phyloP scores from a whole-genome alignment of 345 rosid species.

The Pelargonium nanum region DNA sequence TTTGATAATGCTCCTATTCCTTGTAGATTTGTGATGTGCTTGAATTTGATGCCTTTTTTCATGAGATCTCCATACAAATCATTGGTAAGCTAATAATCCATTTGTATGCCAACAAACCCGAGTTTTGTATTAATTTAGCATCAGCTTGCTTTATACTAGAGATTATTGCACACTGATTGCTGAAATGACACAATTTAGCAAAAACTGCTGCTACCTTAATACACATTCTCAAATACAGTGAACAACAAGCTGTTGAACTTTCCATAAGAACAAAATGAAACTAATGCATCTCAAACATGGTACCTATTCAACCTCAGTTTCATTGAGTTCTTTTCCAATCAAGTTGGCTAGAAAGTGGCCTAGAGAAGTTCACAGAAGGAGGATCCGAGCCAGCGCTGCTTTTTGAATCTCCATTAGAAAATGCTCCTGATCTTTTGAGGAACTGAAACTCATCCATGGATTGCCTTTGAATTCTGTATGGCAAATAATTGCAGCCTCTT shows the following conservation, averaged over 20 bases:
- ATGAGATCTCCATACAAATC: neutral
- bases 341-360: constrained; percentile 30
- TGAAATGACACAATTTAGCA: no score
- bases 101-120: no score
- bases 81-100: neutral
- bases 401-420: constrained; percentile 33
- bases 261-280: constrained; percentile 5
- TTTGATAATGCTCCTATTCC: neutral
- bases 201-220: no score
- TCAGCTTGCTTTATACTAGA: no score
- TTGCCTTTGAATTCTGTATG: constrained; percentile 47
- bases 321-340: constrained; percentile 25
- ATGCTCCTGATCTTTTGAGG: constrained; percentile 35
- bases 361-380: constrained; percentile 32
- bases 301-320: constrained; percentile 16
- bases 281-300: constrained; percentile 15
- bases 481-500: constrained; percentile 20
- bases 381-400: constrained; percentile 34
- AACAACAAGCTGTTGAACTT: constrained; percentile 60
- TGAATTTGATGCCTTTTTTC: neutral
- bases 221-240: no score
- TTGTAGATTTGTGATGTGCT: neutral
- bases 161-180: no score
- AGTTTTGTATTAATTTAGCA: no score
- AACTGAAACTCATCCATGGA: constrained; percentile 94